Evolutionary conservation across 169 alveolate genomes (phyloP), one percentile per base, ranked within the genome.

Genomic region (Plasmodium sp.): DNA sequence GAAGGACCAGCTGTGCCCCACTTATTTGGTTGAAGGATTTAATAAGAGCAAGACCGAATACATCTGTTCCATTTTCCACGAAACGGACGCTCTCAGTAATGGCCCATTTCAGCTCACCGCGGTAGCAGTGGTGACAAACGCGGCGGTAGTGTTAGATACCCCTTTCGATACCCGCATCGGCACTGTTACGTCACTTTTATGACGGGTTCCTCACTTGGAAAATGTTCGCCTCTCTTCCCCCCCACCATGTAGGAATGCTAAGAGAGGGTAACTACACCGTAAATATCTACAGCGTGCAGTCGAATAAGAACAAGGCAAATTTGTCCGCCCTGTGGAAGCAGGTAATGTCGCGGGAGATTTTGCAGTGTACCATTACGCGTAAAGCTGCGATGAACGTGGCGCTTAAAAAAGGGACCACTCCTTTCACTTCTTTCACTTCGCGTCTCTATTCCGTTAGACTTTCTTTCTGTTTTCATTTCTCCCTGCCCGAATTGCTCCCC

Each of bases 21-120:
- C 88, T 2, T 88, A 88, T 31, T 18, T 88, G 48, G 90, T 88
- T 51, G 86, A 88, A 77, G 94, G 94, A 18, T 77, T 79, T 58
- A 75, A 79, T 58, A 36, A 75, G 9, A 31, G 45, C 48, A 27
- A 58, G 33, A 80, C 41, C 33, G 90, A 88, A 36, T 88, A 88
- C 41, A 39, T 62, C 2, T 79, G 79, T 81, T 67, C 73, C 34
- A 36, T 90, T 80, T 36, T 80, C 14, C 33, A 12, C 51, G 84
- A 90, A 22, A 34, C 10, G 27, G 94, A 80, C 5, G 31, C 83
- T 41, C 22, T 45, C 43, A 81, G 94, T 90, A 90, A 80, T 18
- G n/a, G 9, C 16, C 4, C 5, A 0, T 62, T 18, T 5, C 14
- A 27, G 14, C 14, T 0, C 39, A 0, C 77, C 4, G 3, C 77